A percentile compares a stretch with the other conserved stretches of the same genome.
Conservation (phyloP, 2,329 filamentous ascomycete species). For the Dryadomyces quercivorus region DNA sequence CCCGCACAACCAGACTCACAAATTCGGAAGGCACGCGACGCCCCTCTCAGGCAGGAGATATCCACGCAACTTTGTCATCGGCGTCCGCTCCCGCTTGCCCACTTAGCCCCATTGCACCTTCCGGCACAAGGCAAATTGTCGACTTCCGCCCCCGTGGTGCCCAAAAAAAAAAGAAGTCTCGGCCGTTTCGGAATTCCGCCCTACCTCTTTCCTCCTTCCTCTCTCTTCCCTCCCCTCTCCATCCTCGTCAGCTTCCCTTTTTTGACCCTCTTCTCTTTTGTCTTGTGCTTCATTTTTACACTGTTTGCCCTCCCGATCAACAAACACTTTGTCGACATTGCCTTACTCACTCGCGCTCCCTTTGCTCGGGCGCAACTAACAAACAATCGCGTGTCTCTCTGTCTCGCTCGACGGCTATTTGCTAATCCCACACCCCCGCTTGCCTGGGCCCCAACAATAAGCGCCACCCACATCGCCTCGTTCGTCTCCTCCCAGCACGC, state of each 20-base stretch:
- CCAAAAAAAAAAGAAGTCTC: background rate
- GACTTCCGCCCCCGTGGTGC: background rate
- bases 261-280: background rate
- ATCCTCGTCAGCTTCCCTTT: background rate
- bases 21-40: background rate
- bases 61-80: background rate
- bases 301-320: background rate
- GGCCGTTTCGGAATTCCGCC: background rate
- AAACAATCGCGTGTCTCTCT: too few relatives aligned
- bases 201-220: background rate
- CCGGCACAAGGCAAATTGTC: background rate
- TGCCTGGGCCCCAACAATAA: slow-evolving; percentile 2
- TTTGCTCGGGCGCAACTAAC: too few relatives aligned
- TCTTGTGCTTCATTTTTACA: background rate
- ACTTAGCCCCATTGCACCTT: slow-evolving; percentile 1
- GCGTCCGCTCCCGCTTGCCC: background rate
- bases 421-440: background rate
- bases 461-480: slow-evolving; percentile 2
- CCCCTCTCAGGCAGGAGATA: background rate
- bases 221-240: background rate
- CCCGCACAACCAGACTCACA: background rate
- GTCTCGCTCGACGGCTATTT: background rate
- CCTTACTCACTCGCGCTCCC: background rate
- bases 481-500: background rate
- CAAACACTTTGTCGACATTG: background rate